These are phyloP conservation scores for Blastobotrys illinoisensis DNA, from an alignment of 1,139 yeast species.

Conservation along the genomic window DNA sequence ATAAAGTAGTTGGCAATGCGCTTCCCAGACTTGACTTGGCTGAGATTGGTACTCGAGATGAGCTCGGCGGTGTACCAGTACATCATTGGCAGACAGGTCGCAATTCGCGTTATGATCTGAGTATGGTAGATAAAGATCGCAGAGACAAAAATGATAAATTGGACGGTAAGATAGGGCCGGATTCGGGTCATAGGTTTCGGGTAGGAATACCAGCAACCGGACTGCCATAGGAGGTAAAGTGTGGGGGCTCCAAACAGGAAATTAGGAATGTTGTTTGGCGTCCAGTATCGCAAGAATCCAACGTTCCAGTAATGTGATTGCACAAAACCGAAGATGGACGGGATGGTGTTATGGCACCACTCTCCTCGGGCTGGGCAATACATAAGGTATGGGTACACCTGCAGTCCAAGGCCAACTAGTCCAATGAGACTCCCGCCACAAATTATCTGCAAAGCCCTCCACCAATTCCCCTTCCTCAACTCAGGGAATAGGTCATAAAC, in stretches of 20 bases:
- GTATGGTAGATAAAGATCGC: constrained; percentile 69
- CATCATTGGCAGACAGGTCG: constrained; percentile 68
- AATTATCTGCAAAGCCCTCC: constrained; percentile 24
- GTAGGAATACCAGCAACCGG: constrained; percentile 20
- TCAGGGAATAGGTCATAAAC: constrained; percentile 43
- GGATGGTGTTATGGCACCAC: constrained; percentile 63
- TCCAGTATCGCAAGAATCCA: constrained; percentile 82
- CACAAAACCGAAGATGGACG: constrained; percentile 67
- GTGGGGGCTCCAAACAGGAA: constrained; percentile 76
- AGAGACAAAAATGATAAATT: constrained; percentile 41
- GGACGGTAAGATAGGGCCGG: constrained; percentile 27
- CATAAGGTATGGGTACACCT: constrained; percentile 46
- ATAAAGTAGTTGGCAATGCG: constrained; percentile 27
- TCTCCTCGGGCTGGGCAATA: constrained; percentile 70
- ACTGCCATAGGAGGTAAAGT: constrained; percentile 38
- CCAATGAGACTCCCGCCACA: constrained; percentile 54
- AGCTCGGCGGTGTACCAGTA: constrained; percentile 62
- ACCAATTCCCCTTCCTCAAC: constrained; percentile 1
- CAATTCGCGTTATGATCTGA: constrained; percentile 77
- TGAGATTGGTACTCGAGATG: constrained; percentile 16
- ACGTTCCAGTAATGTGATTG: constrained; percentile 79
- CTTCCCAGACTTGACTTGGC: constrained; percentile 18
- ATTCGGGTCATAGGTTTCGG: not conserved
- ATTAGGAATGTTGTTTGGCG: constrained; percentile 72
- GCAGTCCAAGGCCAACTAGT: constrained; percentile 41